Base-by-base conservation (phyloP, 306 rosid species). In the Prosopis cineraria region DNA sequence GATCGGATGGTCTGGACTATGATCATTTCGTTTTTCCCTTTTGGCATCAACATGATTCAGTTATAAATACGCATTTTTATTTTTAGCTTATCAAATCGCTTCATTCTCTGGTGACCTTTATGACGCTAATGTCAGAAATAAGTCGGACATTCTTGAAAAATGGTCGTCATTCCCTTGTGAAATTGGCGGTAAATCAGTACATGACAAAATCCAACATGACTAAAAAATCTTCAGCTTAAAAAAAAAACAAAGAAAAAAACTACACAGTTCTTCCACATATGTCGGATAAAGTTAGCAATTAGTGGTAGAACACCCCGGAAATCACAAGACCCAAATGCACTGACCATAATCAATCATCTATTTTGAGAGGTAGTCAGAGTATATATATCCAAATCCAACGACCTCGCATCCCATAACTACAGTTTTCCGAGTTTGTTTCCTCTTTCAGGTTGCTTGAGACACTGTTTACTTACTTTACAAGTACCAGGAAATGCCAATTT, bases 401-500 rank as follows among this genome's bases (percentile, higher is more conserved):
- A 74, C 50, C 79, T 73, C 62, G 52, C 69, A 77, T 59, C n/a
- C n/a, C 79, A 74, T 76, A 70, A 82, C 78, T 64, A 68, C 84
- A 77, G 50, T 55, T 73, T 56, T 71, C 10, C 16, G 70, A 70
- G 83, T 70, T 62, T 73, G 81, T 77, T 82, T 79, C 74, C 74
- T 74, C 79, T 56, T 67, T 78, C 43, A 43, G 69, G 78, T 77
- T 76, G 73, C 66, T 84, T 75, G 48, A 70, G 82, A 63, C 76
- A 44, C 48, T 27, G 87, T 89, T 81, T 85, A 68, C 83, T 84
- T 85, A 88, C 93, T 87, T 87, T 90, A 90, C 91, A 90, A 80
- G 82, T 80, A 85, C 81, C 88, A 81, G 86, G 88, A 82, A 89
- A 79, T 83, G 88, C 81, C 89, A 87, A 89, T 84, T 82, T 88